Evolutionary conservation across 2,329 filamentous ascomycete genomes (phyloP), one percentile per base, ranked within the genome.

Genomic region (Seiridium cupressi): DNA sequence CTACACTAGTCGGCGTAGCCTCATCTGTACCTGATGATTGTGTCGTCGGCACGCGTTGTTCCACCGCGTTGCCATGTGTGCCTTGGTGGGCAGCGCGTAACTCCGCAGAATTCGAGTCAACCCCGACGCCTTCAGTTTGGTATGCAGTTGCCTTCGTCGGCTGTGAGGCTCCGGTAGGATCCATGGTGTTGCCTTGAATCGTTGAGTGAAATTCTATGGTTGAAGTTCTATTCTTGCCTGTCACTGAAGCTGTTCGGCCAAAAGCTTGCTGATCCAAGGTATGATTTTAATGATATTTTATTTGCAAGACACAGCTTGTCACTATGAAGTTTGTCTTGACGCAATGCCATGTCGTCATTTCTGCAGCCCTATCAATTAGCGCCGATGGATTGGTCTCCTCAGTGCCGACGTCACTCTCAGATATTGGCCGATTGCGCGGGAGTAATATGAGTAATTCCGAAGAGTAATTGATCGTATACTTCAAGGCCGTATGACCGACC

Each of bases 1-100:
- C 70, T 26, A 72, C 60, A 58, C 68, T 68, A 11, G 69, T 66
- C n/a, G 70, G 65, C 26, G 60, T 54, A 11, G 70, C 68, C 0
- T 71, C 64, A 48, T 55, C 26, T 13, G 66, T 53, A 11, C 46
- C 35, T 1, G 61, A 63, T 3, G 65, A 55, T 32, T 65, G 63
- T n/a, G 36, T 51, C 10, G 53, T 42, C 1, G 69, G 65, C 2
- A 61, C 5, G 42, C 69, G 68, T 44, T 68, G 54, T 1, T 68
- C 69, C 4, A 66, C 57, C 2, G 56, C 46, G 1, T 54, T 55
- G 3, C 62, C 62, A 8, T 61, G 49, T 1, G 58, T 57, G 1
- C 47, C 62, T 9, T 48, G 46, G 6, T 61, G 62, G 6, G 62
- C 51, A 13, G 59, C 65, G 34, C 49, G 60, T 53, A 68, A 60